Conservation (phyloP, 768 basidiomycete genomes). For the Boletellus ananas region DNA sequence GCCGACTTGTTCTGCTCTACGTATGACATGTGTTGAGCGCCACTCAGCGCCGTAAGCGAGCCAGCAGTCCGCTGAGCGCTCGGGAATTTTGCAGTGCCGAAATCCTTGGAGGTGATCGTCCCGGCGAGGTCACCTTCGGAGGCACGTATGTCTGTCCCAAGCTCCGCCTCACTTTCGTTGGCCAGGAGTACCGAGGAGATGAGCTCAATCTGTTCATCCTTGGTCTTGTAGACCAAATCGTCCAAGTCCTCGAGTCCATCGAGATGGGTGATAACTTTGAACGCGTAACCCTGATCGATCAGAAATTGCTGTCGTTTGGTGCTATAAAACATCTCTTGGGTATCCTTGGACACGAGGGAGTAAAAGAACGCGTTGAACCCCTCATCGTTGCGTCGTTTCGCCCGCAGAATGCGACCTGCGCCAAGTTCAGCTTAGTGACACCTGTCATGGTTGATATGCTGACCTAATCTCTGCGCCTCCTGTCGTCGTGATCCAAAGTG, state of each 20-base stretch:
- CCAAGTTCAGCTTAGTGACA: constrained; percentile 11
- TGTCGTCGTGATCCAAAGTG: constrained; percentile 98
- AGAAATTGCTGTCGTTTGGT: constrained; percentile 98
- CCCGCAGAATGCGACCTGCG: constrained; percentile 89
- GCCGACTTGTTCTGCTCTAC: constrained; percentile 89
- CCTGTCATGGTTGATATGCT: constrained; percentile 22
- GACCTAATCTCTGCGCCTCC: constrained; percentile 94
- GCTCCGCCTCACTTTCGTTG: constrained; percentile 86
- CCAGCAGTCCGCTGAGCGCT: constrained; percentile 75
- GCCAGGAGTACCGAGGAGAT: constrained; percentile 89
- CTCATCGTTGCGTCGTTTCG: constrained; percentile 97
- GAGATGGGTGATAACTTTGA: constrained; percentile 98
- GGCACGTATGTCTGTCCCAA: constrained; percentile 79
- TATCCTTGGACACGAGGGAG: constrained; percentile 97
- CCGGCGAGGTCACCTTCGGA: constrained; percentile 83
- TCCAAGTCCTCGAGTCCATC: constrained; percentile 85
- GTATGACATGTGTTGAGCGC: constrained; percentile 90
- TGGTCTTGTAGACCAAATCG: constrained; percentile 87
- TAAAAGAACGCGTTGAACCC: constrained; percentile 99
- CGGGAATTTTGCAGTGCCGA: constrained; percentile 65
- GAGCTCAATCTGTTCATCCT: constrained; percentile 93
- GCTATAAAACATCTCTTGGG: constrained; percentile 99
- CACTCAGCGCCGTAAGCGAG: constrained; percentile 78
- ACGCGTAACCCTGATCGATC: constrained; percentile 98
- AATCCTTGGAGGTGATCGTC: constrained; percentile 82